Conservation (phyloP, 2,329 filamentous ascomycete species). For the Zarea fungicola region DNA sequence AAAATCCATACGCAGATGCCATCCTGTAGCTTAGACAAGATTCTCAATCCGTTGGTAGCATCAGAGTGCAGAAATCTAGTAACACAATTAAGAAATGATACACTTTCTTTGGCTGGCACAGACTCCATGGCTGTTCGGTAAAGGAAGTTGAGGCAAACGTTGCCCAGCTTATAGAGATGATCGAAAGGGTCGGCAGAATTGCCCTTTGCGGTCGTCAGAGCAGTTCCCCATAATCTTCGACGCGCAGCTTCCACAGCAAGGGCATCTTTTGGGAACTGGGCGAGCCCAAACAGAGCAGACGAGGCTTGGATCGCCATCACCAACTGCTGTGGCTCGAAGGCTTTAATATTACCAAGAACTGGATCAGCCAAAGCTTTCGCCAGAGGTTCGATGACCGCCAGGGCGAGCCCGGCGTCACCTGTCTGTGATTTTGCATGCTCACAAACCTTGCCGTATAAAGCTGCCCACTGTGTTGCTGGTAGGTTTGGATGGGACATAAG, state of each 20-base stretch:
- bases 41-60: slow-evolving; percentile 24
- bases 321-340: neutral
- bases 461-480: slow-evolving; percentile 42
- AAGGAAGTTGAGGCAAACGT: slow-evolving; percentile 44
- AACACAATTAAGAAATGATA: slow-evolving; percentile 49
- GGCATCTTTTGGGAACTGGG: slow-evolving; percentile 53
- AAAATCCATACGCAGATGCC: slow-evolving; percentile 60
- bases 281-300: slow-evolving; percentile 39
- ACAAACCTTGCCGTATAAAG: slow-evolving; percentile 53
- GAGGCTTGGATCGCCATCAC: slow-evolving; percentile 21
- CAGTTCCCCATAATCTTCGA: slow-evolving; percentile 55
- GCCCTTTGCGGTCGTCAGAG: slow-evolving; percentile 22
- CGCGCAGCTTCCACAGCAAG: slow-evolving; percentile 61
- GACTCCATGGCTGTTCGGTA: slow-evolving; percentile 45
- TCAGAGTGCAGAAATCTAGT: slow-evolving; percentile 40
- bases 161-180: slow-evolving; percentile 58
- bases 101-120: slow-evolving; percentile 32
- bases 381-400: slow-evolving; percentile 66
- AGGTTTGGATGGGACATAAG: slow-evolving; percentile 45
- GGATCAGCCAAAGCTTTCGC: slow-evolving; percentile 48
- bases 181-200: slow-evolving; percentile 61
- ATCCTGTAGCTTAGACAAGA: slow-evolving; percentile 56
- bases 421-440: slow-evolving; percentile 55
- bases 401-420: slow-evolving; percentile 61
- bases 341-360: slow-evolving; percentile 17